Evolutionary conservation across 2,329 filamentous ascomycete species (phyloP), one percentile per base, ranked within the genome.

Genomic region (Colletotrichum chlorophyti): DNA sequence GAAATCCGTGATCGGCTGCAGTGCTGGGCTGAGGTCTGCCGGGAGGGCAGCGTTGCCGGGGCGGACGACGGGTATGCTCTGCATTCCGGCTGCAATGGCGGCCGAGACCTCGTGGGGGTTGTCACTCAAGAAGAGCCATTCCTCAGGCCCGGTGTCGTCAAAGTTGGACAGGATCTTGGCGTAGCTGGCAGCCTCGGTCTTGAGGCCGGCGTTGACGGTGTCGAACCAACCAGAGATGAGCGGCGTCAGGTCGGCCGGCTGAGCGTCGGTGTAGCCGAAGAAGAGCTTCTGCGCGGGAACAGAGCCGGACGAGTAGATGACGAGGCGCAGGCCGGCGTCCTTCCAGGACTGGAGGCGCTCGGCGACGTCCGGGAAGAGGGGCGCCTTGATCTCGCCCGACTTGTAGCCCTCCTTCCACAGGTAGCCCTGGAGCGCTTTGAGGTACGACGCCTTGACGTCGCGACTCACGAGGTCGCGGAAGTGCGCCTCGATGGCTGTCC

Each of bases 261-360:
- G 74, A 7, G 83, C 79, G 62, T 83, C 77, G 37, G 85, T 87
- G 68, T 93, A 85, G 60, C 81, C 79, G 73, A 94, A 94, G 62
- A 94, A 82, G 61, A 94, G 78, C 74, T 92, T 91, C 79, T 95
- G 91, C 12, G 91, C 91, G 17, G 88, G 82, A 6, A 94, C 88
- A 19, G 89, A 93, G 27, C 91, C 91, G 11, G 89, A 93, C 4
- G 89, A 93, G 76, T 93, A 95, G 68, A 95, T 93, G 66, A 90
- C 84, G 63, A 93, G 80, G 59, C 78, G 78, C 61, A 84, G 76
- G 23, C 81, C 82, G 26, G 77, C 72, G 14, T 73, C 70, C 52
- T 82, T 79, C 85, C 90, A 93, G 38, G 75, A 65, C 50, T 77
- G 73, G 62, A 93, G 77, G 62, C 82, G 82, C 8, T 84, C 81